Evolutionary conservation across 306 rosid species (phyloP), one percentile per base, ranked within the genome.

Genomic region (Senna tora): DNA sequence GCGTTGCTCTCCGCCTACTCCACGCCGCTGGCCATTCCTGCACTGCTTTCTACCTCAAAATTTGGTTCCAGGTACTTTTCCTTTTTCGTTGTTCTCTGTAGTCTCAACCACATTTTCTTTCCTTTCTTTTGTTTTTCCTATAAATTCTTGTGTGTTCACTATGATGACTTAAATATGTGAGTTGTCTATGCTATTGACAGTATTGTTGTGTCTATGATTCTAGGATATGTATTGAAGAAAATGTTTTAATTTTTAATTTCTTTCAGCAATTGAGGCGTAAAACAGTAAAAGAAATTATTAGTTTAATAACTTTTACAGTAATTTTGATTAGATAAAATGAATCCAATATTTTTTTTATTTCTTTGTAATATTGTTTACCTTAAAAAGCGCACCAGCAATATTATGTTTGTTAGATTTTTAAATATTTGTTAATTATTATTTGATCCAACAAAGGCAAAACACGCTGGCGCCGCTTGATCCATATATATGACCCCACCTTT

Each of bases 11-110:
- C 75, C 91, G 90, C 15, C 85, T 94, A 5, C 97, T 89, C 52
- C 95, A 87, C 28, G 92, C 97, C 20, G 92, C 92, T 14, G 96
- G 97, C 5, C 97, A 94, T 72, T 84, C 89, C 36, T 94, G 98
- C 80, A 85, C 90, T 42, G 97, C 96, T 65, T 89, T 91, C 85
- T 94, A 89, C 75, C 96, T 91, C 75, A 91, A 89, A 76, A 94
- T 94, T 45, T 91, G 97, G 97, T 94, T 94, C 79, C 98, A 91
- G 82, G 97, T 91, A 76, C 6, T 74, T 21, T 15, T 1, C 30
- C 30, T 25, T 25, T 25, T 2, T 11, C 54, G 30, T 16, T 17
- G 11, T 12, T 50, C 42, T 19, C 13, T 9, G 6, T 47, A 7
- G 11, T n/a, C 43, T 46, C 36, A 45, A 45, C 38, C 5, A 4